These are phyloP conservation scores for Castanea sativa DNA, from an alignment of 306 rosid species.

Conservation along the genomic window DNA sequence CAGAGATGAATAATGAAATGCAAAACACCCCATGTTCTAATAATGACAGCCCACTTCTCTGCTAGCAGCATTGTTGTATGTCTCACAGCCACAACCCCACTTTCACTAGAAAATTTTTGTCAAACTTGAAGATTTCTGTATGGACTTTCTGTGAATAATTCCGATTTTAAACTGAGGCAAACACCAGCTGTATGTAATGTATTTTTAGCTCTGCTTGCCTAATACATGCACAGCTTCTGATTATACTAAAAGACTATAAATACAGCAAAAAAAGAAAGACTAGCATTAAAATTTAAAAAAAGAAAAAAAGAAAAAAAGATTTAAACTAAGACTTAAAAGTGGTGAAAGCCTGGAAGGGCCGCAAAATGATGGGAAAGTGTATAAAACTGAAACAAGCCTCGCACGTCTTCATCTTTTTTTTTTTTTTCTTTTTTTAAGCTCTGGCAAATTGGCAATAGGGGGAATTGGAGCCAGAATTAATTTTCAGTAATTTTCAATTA, in stretches of 20 bases:
- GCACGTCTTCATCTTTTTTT: slow-evolving; percentile 31
- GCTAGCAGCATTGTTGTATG: background rate
- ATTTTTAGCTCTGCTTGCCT: slow-evolving; percentile 12
- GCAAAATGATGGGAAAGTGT: slow-evolving; percentile 20
- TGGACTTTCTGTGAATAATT: background rate
- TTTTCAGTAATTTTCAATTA: slow-evolving; percentile 19
- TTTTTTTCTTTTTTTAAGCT: background rate
- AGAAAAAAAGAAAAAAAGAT: background rate
- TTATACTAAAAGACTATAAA: background rate
- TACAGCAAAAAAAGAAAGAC: no score
- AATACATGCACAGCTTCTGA: background rate
- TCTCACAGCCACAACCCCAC: slow-evolving; percentile 13
- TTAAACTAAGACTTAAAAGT: slow-evolving; percentile 16
- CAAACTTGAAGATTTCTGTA: background rate
- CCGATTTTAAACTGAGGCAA: slow-evolving; percentile 1
- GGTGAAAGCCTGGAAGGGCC: background rate
- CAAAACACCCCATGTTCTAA: slow-evolving; percentile 26
- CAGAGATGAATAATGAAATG: slow-evolving; percentile 8
- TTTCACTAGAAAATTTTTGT: slow-evolving; percentile 4
- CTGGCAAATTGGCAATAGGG: slow-evolving; percentile 7
- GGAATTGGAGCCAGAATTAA: slow-evolving; percentile 13
- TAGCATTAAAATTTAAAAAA: background rate
- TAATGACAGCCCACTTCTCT: slow-evolving; percentile 34
- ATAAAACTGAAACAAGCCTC: slow-evolving; percentile 24
- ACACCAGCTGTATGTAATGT: slow-evolving; percentile 11